Evolutionary conservation across 176 grass and related monocot species (phyloP), one percentile per base, ranked within the genome.

Genomic region (Lolium multiflorum): DNA sequence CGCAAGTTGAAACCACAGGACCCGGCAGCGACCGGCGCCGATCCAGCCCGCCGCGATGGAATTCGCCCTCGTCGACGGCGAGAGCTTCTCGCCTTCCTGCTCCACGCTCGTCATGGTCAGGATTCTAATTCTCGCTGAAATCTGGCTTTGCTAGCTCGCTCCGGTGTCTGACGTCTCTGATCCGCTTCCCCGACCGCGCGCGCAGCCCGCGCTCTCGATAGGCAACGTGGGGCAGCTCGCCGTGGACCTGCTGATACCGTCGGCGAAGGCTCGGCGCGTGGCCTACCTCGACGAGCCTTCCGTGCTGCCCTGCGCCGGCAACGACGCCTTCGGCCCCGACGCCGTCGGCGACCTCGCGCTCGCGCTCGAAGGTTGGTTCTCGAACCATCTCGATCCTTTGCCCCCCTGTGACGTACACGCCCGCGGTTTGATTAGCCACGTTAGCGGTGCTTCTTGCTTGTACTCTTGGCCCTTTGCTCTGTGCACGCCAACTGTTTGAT

Each of bases 181-280:
- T 55, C 61, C 12, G 50, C 5, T 85, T 82, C 58, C 43, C 15
- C 71, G 6, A 14, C 20, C 2, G n/a, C 74, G n/a, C 73, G 25
- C 35, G 74, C 92, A 97, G 97, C 97, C 97, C 73, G 92, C 90
- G 57, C 92, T 99, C 18, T 96, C 94, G 79, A 99, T 99, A 76
- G 97, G 97, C 2, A 99, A 99, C 91, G 97, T 99, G 61, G 97
- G 94, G 43, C 97, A 99, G 84, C 90, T 99, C 82, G 89, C 97
- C 58, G 79, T 94, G 3, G 97, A 97, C 83, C 90, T 99, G 9
- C 50, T 97, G 77, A 84, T 99, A 20, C 84, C 97, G 3, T 99
- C 94, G 24, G 15, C 82, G 18, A 76, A 51, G 35, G 90, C 97
- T 55, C 85, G 28, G 73, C 91, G 92, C 77, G 92, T 97, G 76